phyloP scores from a whole-genome alignment of 73 alveolate genomes.

The Tetrahymena malaccensis region DNA sequence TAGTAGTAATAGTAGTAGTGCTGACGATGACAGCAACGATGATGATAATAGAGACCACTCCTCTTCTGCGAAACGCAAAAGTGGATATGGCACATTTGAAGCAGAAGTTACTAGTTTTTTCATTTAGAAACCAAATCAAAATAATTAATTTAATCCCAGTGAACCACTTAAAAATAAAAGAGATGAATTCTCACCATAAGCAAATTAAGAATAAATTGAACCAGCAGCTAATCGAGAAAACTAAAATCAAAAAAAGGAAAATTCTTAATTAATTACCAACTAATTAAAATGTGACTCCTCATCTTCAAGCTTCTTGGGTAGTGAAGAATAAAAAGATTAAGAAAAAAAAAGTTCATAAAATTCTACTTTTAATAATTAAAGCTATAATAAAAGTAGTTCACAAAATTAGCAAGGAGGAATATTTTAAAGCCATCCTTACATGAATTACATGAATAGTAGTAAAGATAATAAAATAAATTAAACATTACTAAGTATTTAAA shows the following conservation, averaged over 20 bases:
- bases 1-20: not conserved
- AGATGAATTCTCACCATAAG: not conserved
- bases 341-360: not conserved
- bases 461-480: not conserved
- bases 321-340: not conserved
- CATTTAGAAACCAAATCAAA: not conserved
- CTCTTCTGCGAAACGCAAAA: not conserved
- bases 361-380: not conserved
- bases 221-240: not conserved
- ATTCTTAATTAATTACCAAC: not conserved
- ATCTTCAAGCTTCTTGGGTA: not conserved
- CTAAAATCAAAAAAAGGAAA: not conserved
- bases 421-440: not conserved
- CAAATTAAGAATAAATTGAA: not conserved
- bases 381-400: not conserved
- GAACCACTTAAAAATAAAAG: not conserved
- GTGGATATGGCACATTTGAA: not conserved
- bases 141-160: not conserved
- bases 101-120: not conserved
- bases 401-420: not conserved
- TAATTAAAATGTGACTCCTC: not conserved
- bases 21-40: not conserved
- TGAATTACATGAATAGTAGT: not conserved
- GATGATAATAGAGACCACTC: not conserved
- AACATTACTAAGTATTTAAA: not conserved